A percentile compares a stretch with the other conserved stretches of the same genome.
phyloP scores from a whole-genome alignment of 495 filamentous ascomycete genomes.

The Staphylotrichum tortipilum region DNA sequence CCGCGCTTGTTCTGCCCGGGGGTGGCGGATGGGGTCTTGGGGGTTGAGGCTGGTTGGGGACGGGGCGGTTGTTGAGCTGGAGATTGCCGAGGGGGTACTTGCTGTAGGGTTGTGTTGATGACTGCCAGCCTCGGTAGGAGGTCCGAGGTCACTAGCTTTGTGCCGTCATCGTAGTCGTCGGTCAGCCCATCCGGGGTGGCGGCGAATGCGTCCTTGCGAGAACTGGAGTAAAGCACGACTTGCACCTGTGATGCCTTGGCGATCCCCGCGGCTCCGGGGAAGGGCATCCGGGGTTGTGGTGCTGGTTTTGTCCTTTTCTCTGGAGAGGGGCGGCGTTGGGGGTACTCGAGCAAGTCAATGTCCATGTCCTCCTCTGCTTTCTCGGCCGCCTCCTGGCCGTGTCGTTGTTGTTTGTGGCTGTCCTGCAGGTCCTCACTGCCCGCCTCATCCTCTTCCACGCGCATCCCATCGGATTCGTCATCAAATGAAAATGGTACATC shows the following conservation, averaged over 20 bases:
- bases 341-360: not conserved
- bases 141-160: slow-evolving; percentile 4
- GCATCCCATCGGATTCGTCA: not conserved
- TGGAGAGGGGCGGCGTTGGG: not conserved
- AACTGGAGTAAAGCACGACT: slow-evolving; percentile 10
- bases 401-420: not conserved
- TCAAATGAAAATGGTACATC: not conserved
- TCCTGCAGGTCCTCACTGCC: not conserved
- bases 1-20: too few relatives aligned
- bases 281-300: not conserved
- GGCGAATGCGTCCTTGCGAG: not conserved
- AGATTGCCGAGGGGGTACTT: not conserved
- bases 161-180: not conserved
- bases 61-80: too few relatives aligned
- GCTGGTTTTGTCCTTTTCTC: not conserved
- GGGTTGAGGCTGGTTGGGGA: too few relatives aligned
- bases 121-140: not conserved
- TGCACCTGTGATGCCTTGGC: not conserved
- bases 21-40: too few relatives aligned
- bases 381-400: not conserved
- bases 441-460: not conserved
- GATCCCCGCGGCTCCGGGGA: not conserved
- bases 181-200: not conserved
- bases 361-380: not conserved
- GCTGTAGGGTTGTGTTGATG: too few relatives aligned